Base-by-base conservation (phyloP, 2,329 filamentous ascomycete species). In the Calonectria honghensis region DNA sequence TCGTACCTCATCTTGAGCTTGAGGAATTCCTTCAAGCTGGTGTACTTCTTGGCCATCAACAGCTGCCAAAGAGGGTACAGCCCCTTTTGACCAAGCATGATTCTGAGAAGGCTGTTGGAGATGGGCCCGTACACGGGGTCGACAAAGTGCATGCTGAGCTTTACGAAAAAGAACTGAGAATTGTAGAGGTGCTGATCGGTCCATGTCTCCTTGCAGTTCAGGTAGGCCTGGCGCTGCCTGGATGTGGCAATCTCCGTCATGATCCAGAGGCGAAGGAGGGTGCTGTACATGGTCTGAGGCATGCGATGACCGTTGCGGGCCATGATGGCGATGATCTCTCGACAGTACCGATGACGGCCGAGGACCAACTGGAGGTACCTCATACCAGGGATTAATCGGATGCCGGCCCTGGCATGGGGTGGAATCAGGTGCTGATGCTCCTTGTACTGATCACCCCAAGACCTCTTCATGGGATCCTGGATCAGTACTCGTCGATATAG, bases 191-290 rank as follows among this genome's bases (percentile, higher is more conserved):
- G 91, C 5, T 82, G 74, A 72, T 93, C 86, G 13, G 88, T 85
- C 88, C 94, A 94, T 63, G 93, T 86, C 0, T 80, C 77, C 13
- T 69, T 68, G 81, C 91, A 91, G 37, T 86, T 86, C 6, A 95
- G 82, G 7, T 93, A 85, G 2, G 85, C 86, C 7, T 88, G 83
- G 1, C 95, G 91, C 18, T 89, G 85, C 0, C 76, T 79, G 65
- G 88, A 93, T 18, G 91, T 91, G 0, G 90, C 85, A 5, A 93
- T 85, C 79, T 96, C 94, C 87, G 95, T 91, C 41, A 94, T 81
- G 67, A 94, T 88, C 95, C 95, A 97, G 24, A 95, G 86, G 80
- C 94, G 94, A 79, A 91, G 88, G 59, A 94, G 84, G 1, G 88
- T 87, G 14, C 79, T 66, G 65, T 85, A 81, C 76, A 89, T 90